Evolutionary conservation across 1,139 yeast genomes (phyloP), one percentile per base, ranked within the genome.

Genomic region (Geotrichum restrictum): DNA sequence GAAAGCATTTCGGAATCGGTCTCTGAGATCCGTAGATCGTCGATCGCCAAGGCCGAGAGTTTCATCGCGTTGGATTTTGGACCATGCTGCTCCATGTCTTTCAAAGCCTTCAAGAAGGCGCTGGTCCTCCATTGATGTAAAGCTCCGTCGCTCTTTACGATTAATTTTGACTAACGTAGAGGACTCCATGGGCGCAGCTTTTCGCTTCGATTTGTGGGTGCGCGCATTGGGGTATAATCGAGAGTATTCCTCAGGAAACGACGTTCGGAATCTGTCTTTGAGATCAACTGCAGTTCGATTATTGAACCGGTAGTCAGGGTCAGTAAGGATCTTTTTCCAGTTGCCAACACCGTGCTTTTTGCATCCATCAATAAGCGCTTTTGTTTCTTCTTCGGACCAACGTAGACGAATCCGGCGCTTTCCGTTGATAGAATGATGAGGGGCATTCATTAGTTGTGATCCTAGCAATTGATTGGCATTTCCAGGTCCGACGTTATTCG

Each of bases 51-150:
- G 63, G 13, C 68, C 66, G 44, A 74, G 61, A 18, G 62, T 58
- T 41, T 68, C 66, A 57, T 73, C 77, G 14, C 73, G 66, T 59
- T 73, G 76, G 36, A 93, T 93, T 65, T 84, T 85, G 57, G 88
- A 85, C 98, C 98, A 93, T 33, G 86, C 80, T 0, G 96, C 79
- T 0, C 98, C 98, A 66, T 80, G 82, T 61, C 76, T 77, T 52
- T 78, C 72, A 66, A 81, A 88, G 1, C 96, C 94, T 54, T 75
- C 74, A 31, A 87, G 68, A 45, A 93, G 72, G 41, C 77, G 73
- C 36, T 77, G 80, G 69, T 93, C 98, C 67, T 93, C 98, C 49
- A 79, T 88, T 2, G 78, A 68, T 0, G 96, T 86, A 57, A 74
- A 73, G 27, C 72, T 67, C 10, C 72, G 67, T 24, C 77, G 70